These are phyloP conservation scores for Penicillium samsonianum DNA, from an alignment of 495 filamentous ascomycete species.

Conservation along the genomic window DNA sequence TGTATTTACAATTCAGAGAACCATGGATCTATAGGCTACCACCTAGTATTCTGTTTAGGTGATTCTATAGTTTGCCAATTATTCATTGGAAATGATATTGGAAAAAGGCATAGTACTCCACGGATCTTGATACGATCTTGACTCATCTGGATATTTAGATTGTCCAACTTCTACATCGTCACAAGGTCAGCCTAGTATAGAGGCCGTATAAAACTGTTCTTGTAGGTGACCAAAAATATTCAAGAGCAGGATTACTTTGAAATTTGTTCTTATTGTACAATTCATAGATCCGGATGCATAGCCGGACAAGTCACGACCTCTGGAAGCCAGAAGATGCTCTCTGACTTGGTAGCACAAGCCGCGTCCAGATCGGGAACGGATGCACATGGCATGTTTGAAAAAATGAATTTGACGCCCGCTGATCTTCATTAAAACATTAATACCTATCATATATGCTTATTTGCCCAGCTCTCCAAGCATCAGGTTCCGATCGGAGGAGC, in stretches of 20 bases:
- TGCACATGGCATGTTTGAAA: conserved; percentile 8
- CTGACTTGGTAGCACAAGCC: neutral
- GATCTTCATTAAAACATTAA: conserved; percentile 19
- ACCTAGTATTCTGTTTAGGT: no score
- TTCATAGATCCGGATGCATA: conserved; percentile 4
- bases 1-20: no score
- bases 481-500: conserved; percentile 78
- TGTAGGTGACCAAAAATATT: no score
- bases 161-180: neutral
- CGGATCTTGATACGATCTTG: neutral
- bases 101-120: no score
- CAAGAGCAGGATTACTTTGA: neutral
- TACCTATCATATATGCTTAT: conserved; percentile 33
- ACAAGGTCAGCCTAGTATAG: neutral
- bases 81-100: no score
- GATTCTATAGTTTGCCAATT: neutral
- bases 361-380: neutral
- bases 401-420: conserved; percentile 24
- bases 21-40: no score
- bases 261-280: conserved; percentile 15
- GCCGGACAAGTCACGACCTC: neutral
- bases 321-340: neutral
- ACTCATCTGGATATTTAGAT: neutral
- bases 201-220: neutral
- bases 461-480: conserved; percentile 75